Conservation (phyloP, 1,284 basidiomycete genomes). For the Sanghuangporus weigelae region DNA sequence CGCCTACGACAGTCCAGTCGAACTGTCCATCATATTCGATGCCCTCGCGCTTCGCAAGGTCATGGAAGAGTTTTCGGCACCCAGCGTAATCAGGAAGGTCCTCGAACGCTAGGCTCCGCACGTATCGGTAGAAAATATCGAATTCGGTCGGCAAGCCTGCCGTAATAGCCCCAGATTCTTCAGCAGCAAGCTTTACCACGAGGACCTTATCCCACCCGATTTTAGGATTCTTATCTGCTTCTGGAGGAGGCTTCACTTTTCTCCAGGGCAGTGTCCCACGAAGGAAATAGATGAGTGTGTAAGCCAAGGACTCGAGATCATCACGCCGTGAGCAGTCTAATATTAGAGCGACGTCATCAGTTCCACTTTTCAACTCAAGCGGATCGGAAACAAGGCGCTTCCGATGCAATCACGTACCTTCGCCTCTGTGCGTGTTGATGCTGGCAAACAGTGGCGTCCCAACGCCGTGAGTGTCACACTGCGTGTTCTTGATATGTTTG, state of each 20-base stretch:
- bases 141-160: constrained; percentile 85
- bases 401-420: constrained; percentile 3
- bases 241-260: constrained; percentile 66
- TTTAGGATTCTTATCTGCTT: constrained; percentile 26
- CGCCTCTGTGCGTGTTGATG: constrained; percentile 89
- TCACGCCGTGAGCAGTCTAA: constrained; percentile 84
- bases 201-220: constrained; percentile 61
- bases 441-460: constrained; percentile 94
- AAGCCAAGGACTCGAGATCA: constrained; percentile 88
- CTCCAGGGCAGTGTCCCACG: constrained; percentile 90
- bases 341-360: constrained; percentile 11
- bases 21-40: constrained; percentile 51
- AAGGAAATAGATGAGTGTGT: constrained; percentile 91
- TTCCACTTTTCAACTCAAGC: background rate
- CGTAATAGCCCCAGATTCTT: constrained; percentile 60
- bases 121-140: constrained; percentile 82
- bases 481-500: constrained; percentile 63
- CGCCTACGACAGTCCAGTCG: constrained; percentile 36
- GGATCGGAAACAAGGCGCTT: background rate
- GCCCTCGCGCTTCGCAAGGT: constrained; percentile 45
- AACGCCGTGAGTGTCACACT: constrained; percentile 71
- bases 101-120: constrained; percentile 82
- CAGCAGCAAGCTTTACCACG: constrained; percentile 59
- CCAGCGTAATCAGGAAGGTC: constrained; percentile 91
- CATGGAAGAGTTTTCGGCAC: constrained; percentile 75